Base-by-base conservation (phyloP, 2,329 filamentous ascomycete genomes). In the Alternaria burnsii region DNA sequence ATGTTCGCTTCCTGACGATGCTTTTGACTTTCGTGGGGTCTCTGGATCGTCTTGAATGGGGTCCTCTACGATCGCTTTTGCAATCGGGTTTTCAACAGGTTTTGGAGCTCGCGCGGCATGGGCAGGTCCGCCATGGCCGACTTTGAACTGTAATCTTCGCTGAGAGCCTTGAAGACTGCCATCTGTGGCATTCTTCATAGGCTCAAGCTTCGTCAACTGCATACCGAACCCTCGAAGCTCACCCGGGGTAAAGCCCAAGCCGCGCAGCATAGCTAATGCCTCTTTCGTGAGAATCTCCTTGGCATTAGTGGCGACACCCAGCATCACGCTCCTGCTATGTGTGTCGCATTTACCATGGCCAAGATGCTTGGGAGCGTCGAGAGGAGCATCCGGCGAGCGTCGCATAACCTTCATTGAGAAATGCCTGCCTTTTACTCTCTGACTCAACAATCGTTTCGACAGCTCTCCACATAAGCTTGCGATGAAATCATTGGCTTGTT, bases 361-460 rank as follows among this genome's bases (percentile, higher is more conserved):
- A 1, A 99, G 84, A 79, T 97, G 93, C 74, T 99, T 99, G 0
- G 90, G 88, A 2, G 95, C 93, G 75, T 98, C 94, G 16, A 97
- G 80, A 0, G 95, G 95, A 16, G 95, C 94, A 79, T 97, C 91
- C 22, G 89, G 83, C 16, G 94, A 88, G 62, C 94, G 88, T 63
- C 91, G 87, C 93, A 99, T 97, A 61, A 99, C 90, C 76, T 97
- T 98, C 84, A 99, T 88, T 0, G 93, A 97, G 51, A 99, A 83
- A 63, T 97, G 92, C 66, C 87, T 91, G 14, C 95, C 95, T 72
- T 91, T 96, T 53, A 97, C 93, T 30, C 89, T 85, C 75, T 97
- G 93, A 65, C 93, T 91, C 22, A 93, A 74, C 18, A 99, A 81
- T 1, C 95, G 87, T 57, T 89, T 90, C 69, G 94, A 89, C 7